Base-by-base conservation (phyloP, 495 filamentous ascomycete species). In the Neurospora sp. region DNA sequence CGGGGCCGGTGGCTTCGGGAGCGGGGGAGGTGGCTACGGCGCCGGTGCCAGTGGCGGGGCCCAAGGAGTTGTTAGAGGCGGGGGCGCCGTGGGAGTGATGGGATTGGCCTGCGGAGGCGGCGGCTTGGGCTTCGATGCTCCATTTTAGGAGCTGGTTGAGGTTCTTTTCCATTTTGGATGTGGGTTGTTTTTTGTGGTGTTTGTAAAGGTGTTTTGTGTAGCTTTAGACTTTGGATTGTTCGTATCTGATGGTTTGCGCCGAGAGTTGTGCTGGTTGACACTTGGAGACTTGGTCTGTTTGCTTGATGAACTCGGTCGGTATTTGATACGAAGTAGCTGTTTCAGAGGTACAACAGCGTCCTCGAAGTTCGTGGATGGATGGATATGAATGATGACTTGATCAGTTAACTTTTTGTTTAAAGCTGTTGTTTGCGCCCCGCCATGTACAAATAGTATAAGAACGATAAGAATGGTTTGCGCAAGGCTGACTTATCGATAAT, bases 131-230 rank as follows among this genome's bases (percentile, higher is more conserved):
- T 79, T 97, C 88, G 82, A 98, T 91, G 81, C 92, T 87, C 96
- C 96, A 99, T 89, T 93, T 93, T 72, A 99, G 91, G 84, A 99
- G 92, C 76, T 90, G 86, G 81, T 82, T 87, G 71, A 89, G 83
- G 74, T 82, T 83, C 73, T 79, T 81, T 71, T 86, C 84, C 81
- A 84, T 84, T 71, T 72, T 81, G 72, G 20, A 46, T 31, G 31
- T 31, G 31, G 31, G 31, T 31, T 71, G 54, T 27, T 27, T 27
- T 27, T 27, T 27, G 27, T 27, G 27, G 27, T 27, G 27, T 27
- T 27, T 27, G 27, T 27, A 27, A 27, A 27, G 27, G 27, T 27
- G 27, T 27, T 27, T 27, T 27, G 27, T 27, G 27, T 27, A 27
- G 27, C 27, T 27, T 27, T 27, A 27, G 27, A 27, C 27, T 27